Evolutionary conservation across 345 rosid genomes (phyloP).

Genomic region (Boechera retrofracta): DNA sequence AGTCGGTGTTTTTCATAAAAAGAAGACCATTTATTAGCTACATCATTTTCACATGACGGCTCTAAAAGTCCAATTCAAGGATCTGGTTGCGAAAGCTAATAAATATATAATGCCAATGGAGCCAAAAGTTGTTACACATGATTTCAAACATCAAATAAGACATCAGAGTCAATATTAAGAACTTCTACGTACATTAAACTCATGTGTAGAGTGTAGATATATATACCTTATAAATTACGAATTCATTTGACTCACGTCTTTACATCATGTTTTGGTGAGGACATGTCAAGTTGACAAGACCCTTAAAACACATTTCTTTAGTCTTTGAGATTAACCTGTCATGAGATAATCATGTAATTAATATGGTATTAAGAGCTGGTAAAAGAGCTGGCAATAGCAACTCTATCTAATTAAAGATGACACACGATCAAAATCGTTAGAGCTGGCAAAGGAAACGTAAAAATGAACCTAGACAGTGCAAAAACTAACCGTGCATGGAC

Average conservation of each 20-base stretch:
- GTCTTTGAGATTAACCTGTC: neutral
- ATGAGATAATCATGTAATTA: neutral
- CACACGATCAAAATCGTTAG: neutral
- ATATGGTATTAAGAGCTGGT: neutral
- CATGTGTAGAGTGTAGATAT: neutral
- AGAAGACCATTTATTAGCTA: constrained; percentile 11
- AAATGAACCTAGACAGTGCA: constrained; percentile 31
- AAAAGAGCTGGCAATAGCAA: neutral
- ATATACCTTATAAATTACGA: neutral
- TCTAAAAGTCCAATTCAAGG: neutral
- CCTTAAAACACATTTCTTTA: neutral
- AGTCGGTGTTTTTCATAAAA: neutral
- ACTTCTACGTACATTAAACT: neutral
- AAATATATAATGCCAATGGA: neutral
- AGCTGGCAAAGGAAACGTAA: constrained; percentile 29
- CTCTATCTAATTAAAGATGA: neutral
- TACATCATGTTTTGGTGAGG: neutral
- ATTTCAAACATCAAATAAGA: constrained; percentile 9
- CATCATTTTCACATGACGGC: constrained; percentile 10
- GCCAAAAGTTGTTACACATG: constrained; percentile 4
- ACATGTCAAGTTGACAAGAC: neutral
- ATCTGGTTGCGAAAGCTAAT: constrained; percentile 26
- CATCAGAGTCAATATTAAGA: neutral
- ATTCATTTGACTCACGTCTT: neutral
- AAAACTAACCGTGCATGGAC: constrained; percentile 6